Evolutionary conservation across 2,329 filamentous ascomycete genomes (phyloP).

Genomic region (Berkeleyomyces basicola): DNA sequence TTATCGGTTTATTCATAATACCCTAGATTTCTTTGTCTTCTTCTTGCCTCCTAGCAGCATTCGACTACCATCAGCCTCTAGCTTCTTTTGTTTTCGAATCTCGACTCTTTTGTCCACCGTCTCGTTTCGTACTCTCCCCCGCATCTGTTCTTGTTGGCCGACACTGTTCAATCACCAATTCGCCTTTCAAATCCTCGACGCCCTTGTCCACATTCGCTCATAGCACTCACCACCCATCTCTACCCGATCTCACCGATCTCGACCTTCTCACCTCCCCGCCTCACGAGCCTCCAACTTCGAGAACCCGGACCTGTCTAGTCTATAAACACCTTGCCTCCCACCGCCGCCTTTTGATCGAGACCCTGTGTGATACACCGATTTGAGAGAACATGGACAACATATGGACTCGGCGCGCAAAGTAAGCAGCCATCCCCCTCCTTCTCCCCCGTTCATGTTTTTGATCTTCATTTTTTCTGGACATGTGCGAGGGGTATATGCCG

Average conservation of each 20-base stretch:
- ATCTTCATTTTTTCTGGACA: not conserved
- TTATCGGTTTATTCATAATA: not conserved
- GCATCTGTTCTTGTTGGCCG: not conserved
- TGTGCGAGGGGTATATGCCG: not conserved
- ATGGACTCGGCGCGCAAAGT: conserved; percentile 79
- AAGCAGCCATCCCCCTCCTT: conserved; percentile 23
- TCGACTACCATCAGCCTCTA: not conserved
- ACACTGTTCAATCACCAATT: not conserved
- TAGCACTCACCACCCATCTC: not conserved
- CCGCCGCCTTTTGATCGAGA: conserved; percentile 2
- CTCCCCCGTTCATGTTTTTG: conserved; percentile 1
- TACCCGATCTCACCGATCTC: not conserved
- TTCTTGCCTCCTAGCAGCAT: not conserved
- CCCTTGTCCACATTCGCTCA: too few species aligned
- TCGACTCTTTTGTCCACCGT: not conserved
- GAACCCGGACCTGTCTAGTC: conserved; percentile 14
- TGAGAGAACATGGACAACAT: conserved; percentile 38
- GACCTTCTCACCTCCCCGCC: not conserved
- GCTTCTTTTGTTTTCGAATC: not conserved
- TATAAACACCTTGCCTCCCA: conserved; percentile 14
- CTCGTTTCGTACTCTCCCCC: not conserved
- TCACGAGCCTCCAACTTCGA: not conserved
- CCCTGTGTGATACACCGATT: conserved; percentile 20
- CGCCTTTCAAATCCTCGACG: too few species aligned
- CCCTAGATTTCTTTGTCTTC: not conserved